phyloP scores from a whole-genome alignment of 1,284 basidiomycete genomes.

The Marasmius sp. region DNA sequence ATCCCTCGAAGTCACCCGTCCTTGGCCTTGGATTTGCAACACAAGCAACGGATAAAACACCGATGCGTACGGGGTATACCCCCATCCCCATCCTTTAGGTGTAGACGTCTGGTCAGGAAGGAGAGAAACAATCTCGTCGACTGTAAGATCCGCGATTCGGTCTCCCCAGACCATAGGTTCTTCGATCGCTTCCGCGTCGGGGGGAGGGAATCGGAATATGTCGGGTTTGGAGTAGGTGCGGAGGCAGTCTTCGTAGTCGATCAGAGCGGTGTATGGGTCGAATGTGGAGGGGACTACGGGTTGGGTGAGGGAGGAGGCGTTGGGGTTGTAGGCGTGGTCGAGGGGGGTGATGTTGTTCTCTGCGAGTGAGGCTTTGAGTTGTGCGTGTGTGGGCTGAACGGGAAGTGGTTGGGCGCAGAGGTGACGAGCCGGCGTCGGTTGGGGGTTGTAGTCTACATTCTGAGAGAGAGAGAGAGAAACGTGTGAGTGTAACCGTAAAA shows the following conservation, averaged over 20 bases:
- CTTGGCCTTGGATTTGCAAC: not conserved
- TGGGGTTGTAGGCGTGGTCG: not conserved
- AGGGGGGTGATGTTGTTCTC: not conserved
- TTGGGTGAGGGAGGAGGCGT: too few relatives aligned
- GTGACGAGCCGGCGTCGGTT: not conserved
- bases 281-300: not conserved
- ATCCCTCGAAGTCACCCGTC: not conserved
- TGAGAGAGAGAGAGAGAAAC: too few relatives aligned
- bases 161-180: not conserved
- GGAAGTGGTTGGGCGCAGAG: too few relatives aligned
- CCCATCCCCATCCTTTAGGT: too few relatives aligned
- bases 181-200: not conserved
- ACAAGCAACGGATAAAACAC: not conserved
- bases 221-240: not conserved
- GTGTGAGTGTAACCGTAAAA: not conserved
- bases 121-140: not conserved
- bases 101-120: not conserved
- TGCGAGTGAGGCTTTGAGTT: not conserved
- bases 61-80: not conserved
- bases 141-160: not conserved
- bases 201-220: not conserved
- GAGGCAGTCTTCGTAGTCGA: slow-evolving; percentile 1
- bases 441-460: not conserved
- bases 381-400: not conserved
- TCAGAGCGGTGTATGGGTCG: not conserved